Evolutionary conservation across 2,329 filamentous ascomycete species (phyloP), one percentile per base, ranked within the genome.

Genomic region (Hysterium pulicare): DNA sequence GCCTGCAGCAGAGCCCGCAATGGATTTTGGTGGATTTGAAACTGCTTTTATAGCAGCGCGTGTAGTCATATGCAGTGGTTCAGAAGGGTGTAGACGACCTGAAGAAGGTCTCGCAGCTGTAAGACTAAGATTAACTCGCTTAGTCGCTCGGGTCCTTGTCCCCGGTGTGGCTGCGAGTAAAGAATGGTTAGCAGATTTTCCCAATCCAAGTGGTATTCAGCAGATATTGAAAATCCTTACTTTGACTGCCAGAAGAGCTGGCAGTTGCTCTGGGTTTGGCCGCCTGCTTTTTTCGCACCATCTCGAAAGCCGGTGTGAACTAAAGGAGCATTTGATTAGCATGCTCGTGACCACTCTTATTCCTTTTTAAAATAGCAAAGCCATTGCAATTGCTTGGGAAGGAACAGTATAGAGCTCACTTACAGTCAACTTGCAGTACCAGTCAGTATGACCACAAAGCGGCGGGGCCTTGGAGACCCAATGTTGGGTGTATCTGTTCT

Each of bases 21-120:
- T 58, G 24, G 65, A 54, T 49, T 57, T 65, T 40, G 55, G 58
- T 42, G 60, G 58, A 45, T 58, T 61, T 39, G 65, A 67, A 39
- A 58, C 61, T 46, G 59, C 62, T 48, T 64, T 66, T 54, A 63
- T 62, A 59, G 66, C 65, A 54, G 63, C 64, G 44, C 72, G 66
- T 38, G 71, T 74, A 44, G 68, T 74, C 72, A 75, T 75, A 58
- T 73, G 71, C 55, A 73, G 61, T 40, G 71, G 69, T 59, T 68
- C 64, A 46, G 71, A 70, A 49, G 71, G 71, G 58, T 69, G 67
- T 49, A n/a, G n/a, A n/a, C n/a, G 73, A 69, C 52, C 69, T 61
- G 50, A n/a, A n/a, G 64, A 64, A 48, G 59, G 54, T 52, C 55
- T 65, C 44, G 47, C 53, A 52, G 55, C 54, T 46, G 55, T 58